Percentiles rank a stretch among this genome's conserved stretches.
phyloP scores from a whole-genome alignment of 1,139 yeast genomes.

The Candida tetrigidarum region DNA sequence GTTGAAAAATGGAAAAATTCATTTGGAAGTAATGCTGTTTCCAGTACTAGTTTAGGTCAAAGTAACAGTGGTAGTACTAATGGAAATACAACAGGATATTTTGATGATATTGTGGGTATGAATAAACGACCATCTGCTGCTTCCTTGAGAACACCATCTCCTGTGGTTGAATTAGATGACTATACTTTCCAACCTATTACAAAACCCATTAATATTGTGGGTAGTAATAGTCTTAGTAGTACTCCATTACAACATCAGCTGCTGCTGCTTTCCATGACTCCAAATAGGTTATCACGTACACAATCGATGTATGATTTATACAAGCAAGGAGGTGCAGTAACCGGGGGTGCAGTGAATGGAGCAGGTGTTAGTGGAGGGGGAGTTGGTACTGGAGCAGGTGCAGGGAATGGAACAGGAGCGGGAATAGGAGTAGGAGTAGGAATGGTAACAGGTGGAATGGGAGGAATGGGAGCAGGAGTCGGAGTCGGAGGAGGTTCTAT shows the following conservation, averaged over 20 bases:
- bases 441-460: slow-evolving; percentile 5
- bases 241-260: not conserved
- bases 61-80: slow-evolving; percentile 3
- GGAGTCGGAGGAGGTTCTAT: slow-evolving; percentile 1
- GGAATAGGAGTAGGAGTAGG: not conserved
- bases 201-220: slow-evolving; percentile 18
- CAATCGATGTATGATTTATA: slow-evolving; percentile 45
- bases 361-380: not conserved
- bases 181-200: slow-evolving; percentile 24
- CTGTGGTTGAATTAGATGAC: slow-evolving; percentile 50
- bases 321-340: slow-evolving; percentile 17
- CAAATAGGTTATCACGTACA: slow-evolving; percentile 35
- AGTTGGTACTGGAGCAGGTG: not conserved
- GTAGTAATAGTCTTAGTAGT: not conserved
- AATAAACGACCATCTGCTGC: slow-evolving; percentile 35
- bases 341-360: slow-evolving; percentile 10
- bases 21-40: slow-evolving; percentile 20
- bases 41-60: slow-evolving; percentile 5
- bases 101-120: slow-evolving; percentile 19
- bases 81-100: slow-evolving; percentile 20
- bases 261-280: slow-evolving; percentile 17
- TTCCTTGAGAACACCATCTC: slow-evolving; percentile 50
- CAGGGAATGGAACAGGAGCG: not conserved
- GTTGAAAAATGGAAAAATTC: slow-evolving; percentile 52
- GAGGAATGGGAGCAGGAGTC: no score